phyloP scores from a whole-genome alignment of 1,284 basidiomycete genomes.

The Austroboletus rostrupii region DNA sequence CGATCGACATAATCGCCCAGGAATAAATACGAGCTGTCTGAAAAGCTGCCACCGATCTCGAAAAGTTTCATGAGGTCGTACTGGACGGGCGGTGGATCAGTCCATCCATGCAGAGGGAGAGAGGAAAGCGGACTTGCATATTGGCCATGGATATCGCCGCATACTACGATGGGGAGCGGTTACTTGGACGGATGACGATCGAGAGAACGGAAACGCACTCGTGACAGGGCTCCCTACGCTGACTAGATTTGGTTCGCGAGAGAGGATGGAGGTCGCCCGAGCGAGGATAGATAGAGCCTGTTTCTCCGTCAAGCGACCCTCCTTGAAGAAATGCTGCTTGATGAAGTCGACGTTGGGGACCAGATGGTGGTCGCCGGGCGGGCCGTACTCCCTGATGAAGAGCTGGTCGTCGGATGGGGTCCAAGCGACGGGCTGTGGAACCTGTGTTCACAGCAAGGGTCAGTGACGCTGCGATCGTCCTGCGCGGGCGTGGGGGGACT shows the following conservation, averaged over 20 bases:
- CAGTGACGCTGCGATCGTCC: slow-evolving; percentile 24
- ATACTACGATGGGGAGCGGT: slow-evolving; percentile 51
- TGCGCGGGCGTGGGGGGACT: slow-evolving; percentile 23
- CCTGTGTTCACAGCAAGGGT: slow-evolving; percentile 21
- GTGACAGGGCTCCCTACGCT: slow-evolving; percentile 92
- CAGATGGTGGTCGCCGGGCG: slow-evolving; percentile 20
- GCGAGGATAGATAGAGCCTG: slow-evolving; percentile 89
- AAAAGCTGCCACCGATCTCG: slow-evolving; percentile 86
- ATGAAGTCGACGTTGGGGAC: slow-evolving; percentile 83
- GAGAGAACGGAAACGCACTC: slow-evolving; percentile 49
- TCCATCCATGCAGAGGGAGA: slow-evolving; percentile 8
- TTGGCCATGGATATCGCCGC: slow-evolving; percentile 98
- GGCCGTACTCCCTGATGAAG: slow-evolving; percentile 30
- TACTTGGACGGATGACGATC: slow-evolving; percentile 4
- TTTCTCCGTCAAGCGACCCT: slow-evolving; percentile 82
- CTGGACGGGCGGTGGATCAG: slow-evolving; percentile 39
- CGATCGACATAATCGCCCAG: slow-evolving; percentile 98
- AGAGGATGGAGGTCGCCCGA: slow-evolving; percentile 72
- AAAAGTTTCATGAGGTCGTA: slow-evolving; percentile 98
- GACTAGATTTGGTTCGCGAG: slow-evolving; percentile 85
- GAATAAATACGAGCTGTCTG: slow-evolving; percentile 91
- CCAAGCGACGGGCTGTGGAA: slow-evolving; percentile 18
- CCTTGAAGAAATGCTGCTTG: slow-evolving; percentile 90
- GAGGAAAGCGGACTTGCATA: slow-evolving; percentile 61
- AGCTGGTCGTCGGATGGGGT: slow-evolving; percentile 28